These are phyloP conservation scores for Carex cristatella DNA, from an alignment of 176 grass and related monocot genomes.

Conservation along the genomic window DNA sequence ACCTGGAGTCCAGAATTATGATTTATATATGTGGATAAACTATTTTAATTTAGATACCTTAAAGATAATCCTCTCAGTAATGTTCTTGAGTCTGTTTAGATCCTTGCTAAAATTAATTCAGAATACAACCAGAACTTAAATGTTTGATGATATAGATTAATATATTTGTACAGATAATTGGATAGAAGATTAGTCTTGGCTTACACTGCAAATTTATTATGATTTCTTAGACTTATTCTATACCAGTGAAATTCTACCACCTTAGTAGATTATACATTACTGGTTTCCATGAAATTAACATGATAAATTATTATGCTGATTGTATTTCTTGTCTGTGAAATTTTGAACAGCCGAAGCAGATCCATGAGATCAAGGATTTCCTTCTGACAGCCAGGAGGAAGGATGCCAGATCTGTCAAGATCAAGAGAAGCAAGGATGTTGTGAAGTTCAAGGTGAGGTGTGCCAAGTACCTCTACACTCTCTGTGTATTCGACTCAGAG, in stretches of 20 bases:
- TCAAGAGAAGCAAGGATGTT: constrained; percentile 71
- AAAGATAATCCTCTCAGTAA: too few relatives aligned
- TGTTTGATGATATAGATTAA: not conserved
- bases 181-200: not conserved
- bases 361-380: constrained; percentile 82
- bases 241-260: not conserved
- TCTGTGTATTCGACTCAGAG: constrained; percentile 54
- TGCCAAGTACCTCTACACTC: constrained; percentile 71
- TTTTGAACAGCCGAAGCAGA: constrained; percentile 59
- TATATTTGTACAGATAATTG: not conserved
- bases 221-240: not conserved
- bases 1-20: not conserved
- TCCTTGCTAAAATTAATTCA: not conserved
- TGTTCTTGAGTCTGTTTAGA: not conserved
- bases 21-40: not conserved
- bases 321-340: not conserved
- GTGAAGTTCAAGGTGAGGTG: constrained; percentile 77
- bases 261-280: too few relatives aligned
- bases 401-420: constrained; percentile 69
- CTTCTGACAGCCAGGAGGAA: constrained; percentile 72
- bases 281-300: not conserved
- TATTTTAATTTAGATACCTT: not conserved
- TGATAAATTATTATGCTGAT: not conserved
- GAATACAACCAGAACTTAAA: not conserved
- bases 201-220: not conserved